These are phyloP conservation scores for Cutaneotrichosporon dermatis DNA, from an alignment of 1,284 basidiomycete species.

Conservation along the genomic window DNA sequence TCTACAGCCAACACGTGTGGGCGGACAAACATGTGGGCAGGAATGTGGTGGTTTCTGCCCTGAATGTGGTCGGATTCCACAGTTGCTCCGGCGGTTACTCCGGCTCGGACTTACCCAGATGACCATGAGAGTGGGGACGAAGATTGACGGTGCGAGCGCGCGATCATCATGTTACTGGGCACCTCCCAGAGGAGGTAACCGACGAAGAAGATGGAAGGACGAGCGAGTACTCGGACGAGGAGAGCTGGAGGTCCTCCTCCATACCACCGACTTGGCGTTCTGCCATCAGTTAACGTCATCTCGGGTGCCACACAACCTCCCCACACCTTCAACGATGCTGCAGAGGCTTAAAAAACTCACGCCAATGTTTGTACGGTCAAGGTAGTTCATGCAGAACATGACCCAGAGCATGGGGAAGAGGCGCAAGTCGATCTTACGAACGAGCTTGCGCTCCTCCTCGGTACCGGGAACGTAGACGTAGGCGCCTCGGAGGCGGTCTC, in stretches of 20 bases:
- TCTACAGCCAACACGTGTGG: too few species aligned
- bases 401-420: conserved; percentile 44
- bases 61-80: too few species aligned
- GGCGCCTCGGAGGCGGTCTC: too few species aligned
- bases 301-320: too few species aligned
- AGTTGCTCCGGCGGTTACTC: too few species aligned
- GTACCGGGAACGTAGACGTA: conserved; percentile 33
- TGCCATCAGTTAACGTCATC: too few species aligned
- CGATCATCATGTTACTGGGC: too few species aligned
- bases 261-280: conserved; percentile 43
- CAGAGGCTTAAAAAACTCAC: too few species aligned
- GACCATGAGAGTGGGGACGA: conserved; percentile 24
- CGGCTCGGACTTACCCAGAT: conserved; percentile 5
- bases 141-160: too few species aligned
- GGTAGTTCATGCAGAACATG: conserved; percentile 18
- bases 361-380: conserved; percentile 1
- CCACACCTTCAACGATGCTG: too few species aligned
- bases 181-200: conserved; percentile 43
- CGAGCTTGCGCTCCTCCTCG: conserved; percentile 41
- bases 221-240: not conserved
- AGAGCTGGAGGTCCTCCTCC: conserved; percentile 40
- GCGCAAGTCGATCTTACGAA: conserved; percentile 47
- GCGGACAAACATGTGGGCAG: too few species aligned
- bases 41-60: too few species aligned
- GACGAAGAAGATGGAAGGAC: conserved; percentile 47